phyloP scores from a whole-genome alignment of 371 early-diverging fungal species.

The Zopfochytrium polystomum region DNA sequence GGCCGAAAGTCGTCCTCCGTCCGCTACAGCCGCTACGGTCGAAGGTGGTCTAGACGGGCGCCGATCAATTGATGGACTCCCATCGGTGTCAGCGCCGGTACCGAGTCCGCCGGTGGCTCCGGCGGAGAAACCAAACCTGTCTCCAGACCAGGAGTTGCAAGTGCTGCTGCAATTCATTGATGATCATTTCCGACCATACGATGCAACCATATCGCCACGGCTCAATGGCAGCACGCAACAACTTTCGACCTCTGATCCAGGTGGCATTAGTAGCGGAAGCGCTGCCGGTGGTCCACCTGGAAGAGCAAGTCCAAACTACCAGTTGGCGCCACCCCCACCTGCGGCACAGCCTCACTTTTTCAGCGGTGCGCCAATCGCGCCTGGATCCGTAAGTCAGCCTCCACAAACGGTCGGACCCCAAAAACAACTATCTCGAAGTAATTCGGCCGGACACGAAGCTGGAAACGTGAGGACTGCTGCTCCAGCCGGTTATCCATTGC shows the following conservation, averaged over 20 bases:
- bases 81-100: not conserved
- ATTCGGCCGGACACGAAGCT: not conserved
- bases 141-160: not conserved
- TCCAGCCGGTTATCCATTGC: not conserved
- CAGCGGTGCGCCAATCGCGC: not conserved
- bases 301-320: not conserved
- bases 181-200: constrained; percentile 15
- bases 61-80: constrained; percentile 1
- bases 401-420: not conserved
- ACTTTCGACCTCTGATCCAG: not conserved
- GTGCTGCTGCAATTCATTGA: constrained; percentile 16
- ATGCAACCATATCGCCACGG: constrained; percentile 5
- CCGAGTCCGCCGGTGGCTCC: not conserved
- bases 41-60: not conserved
- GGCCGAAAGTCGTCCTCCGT: not conserved
- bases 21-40: not conserved
- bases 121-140: not conserved
- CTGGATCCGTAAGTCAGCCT: constrained; percentile 1
- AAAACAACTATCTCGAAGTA: too few relatives aligned
- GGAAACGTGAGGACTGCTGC: too few relatives aligned
- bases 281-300: not conserved
- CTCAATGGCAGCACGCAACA: too few relatives aligned
- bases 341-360: not conserved
- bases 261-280: not conserved
- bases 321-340: constrained; percentile 2